These are phyloP conservation scores for Kodamaea lidongshanica DNA, from an alignment of 805 yeast genomes.

Conservation along the genomic window DNA sequence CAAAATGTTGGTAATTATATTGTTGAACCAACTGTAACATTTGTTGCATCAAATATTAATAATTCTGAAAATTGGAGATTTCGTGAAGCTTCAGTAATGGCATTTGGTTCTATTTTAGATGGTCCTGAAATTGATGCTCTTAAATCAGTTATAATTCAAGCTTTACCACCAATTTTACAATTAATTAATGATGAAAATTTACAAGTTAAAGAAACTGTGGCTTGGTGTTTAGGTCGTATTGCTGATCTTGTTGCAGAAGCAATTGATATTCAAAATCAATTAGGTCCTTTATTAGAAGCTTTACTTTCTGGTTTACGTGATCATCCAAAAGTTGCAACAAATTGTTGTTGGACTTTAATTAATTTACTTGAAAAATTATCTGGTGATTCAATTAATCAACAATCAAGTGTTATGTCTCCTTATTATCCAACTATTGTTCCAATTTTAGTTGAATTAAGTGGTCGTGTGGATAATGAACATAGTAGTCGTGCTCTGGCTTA, in stretches of 20 bases:
- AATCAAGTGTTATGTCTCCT: conserved; percentile 62
- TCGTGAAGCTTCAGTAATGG: conserved; percentile 98
- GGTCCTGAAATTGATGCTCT: conserved; percentile 81
- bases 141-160: conserved; percentile 66
- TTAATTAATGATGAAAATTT: conserved; percentile 69
- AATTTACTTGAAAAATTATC: conserved; percentile 82
- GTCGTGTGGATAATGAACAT: conserved; percentile 73
- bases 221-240: conserved; percentile 97
- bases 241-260: conserved; percentile 82
- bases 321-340: conserved; percentile 90
- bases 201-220: conserved; percentile 93
- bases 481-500: conserved; percentile 93
- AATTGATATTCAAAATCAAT: conserved; percentile 55
- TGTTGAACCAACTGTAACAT: conserved; percentile 75
- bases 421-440: conserved; percentile 69
- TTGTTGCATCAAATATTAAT: conserved; percentile 71
- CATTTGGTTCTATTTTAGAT: conserved; percentile 93
- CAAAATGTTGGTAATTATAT: conserved; percentile 83
- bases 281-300: conserved; percentile 69
- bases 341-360: conserved; percentile 96
- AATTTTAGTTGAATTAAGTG: conserved; percentile 61
- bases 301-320: conserved; percentile 77
- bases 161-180: conserved; percentile 68
- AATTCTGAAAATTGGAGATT: conserved; percentile 58
- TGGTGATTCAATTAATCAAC: conserved; percentile 41